Conservation (phyloP, 371 early-diverging fungal species). For the Apophysomyces sp. region DNA sequence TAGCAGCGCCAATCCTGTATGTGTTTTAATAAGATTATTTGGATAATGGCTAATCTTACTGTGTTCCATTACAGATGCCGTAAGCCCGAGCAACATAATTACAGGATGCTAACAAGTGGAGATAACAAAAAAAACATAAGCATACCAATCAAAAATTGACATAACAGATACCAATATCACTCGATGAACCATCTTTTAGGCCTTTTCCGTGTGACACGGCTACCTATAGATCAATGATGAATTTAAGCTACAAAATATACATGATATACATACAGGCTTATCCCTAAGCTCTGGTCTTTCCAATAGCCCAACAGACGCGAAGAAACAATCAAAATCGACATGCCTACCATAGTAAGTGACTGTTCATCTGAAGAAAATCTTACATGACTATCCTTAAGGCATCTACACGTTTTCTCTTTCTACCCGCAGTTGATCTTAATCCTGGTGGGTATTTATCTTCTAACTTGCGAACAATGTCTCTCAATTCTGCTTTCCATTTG, state of each 20-base stretch:
- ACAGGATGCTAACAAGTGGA: conserved; percentile 56
- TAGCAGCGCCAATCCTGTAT: conserved; percentile 48
- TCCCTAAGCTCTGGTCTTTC: conserved; percentile 62
- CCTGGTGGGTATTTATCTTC: conserved; percentile 18
- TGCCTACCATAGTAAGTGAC: conserved; percentile 57
- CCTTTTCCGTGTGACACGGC: conserved; percentile 44
- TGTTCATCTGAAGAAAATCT: background rate
- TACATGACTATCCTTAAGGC: conserved; percentile 32
- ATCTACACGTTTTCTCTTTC: conserved; percentile 3
- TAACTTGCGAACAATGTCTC: conserved; percentile 50
- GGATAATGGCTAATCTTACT: conserved; percentile 21
- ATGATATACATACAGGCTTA: conserved; percentile 56
- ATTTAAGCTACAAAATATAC: background rate
- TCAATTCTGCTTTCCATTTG: conserved; percentile 80
- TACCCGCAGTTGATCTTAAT: background rate
- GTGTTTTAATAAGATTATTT: background rate
- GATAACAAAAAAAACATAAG: background rate
- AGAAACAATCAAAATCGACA: conserved; percentile 94
- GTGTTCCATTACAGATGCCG: conserved; percentile 78
- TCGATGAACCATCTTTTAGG: conserved; percentile 28
- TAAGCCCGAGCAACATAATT: conserved; percentile 78
- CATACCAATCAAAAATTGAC: conserved; percentile 29
- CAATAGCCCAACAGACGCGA: conserved; percentile 78
- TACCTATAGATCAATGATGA: conserved; percentile 15
- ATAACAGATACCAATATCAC: conserved; percentile 35